A percentile compares a stretch with the other conserved stretches of the same genome.
These are phyloP conservation scores for Elsinoe fawcettii DNA, from an alignment of 2,329 filamentous ascomycete species.

Conservation along the genomic window DNA sequence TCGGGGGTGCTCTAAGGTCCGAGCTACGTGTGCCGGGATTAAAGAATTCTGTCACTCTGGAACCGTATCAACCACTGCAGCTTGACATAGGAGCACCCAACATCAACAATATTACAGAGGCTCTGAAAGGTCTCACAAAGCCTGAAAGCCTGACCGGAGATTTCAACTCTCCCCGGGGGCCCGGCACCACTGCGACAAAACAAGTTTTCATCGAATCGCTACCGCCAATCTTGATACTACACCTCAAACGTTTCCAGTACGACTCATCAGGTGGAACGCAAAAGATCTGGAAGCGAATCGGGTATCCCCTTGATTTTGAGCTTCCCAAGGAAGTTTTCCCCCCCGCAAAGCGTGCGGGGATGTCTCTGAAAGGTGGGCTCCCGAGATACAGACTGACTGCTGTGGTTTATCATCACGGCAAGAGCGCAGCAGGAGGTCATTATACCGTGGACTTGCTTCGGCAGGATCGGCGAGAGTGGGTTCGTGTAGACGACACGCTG, in stretches of 20 bases:
- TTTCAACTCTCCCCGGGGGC: constrained; percentile 70
- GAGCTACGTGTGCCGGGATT: constrained; percentile 80
- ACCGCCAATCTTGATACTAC: constrained; percentile 84
- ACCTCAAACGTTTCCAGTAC: constrained; percentile 96
- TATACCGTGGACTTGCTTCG: constrained; percentile 96
- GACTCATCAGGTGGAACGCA: constrained; percentile 80
- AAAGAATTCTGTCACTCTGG: constrained; percentile 83
- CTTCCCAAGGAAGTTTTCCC: constrained; percentile 87
- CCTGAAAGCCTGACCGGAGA: constrained; percentile 79
- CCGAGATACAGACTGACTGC: constrained; percentile 81
- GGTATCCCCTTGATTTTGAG: constrained; percentile 89
- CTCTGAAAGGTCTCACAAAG: constrained; percentile 73
- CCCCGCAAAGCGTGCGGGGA: constrained; percentile 59
- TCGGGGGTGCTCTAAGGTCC: constrained; percentile 82
- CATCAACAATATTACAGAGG: constrained; percentile 85
- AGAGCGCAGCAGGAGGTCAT: constrained; percentile 90
- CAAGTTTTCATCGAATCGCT: constrained; percentile 90
- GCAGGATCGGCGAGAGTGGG: constrained; percentile 93
- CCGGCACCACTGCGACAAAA: constrained; percentile 73
- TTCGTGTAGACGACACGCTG: constrained; percentile 87
- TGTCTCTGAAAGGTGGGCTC: constrained; percentile 58
- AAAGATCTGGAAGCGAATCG: constrained; percentile 98
- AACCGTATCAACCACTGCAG: constrained; percentile 90
- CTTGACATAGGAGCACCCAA: constrained; percentile 85
- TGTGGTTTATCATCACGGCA: constrained; percentile 95